Percentiles rank a stretch among this genome's conserved stretches.
These are phyloP conservation scores for Solanum bulbocastanum DNA, from an alignment of 257 asterid genomes.

Conservation along the genomic window DNA sequence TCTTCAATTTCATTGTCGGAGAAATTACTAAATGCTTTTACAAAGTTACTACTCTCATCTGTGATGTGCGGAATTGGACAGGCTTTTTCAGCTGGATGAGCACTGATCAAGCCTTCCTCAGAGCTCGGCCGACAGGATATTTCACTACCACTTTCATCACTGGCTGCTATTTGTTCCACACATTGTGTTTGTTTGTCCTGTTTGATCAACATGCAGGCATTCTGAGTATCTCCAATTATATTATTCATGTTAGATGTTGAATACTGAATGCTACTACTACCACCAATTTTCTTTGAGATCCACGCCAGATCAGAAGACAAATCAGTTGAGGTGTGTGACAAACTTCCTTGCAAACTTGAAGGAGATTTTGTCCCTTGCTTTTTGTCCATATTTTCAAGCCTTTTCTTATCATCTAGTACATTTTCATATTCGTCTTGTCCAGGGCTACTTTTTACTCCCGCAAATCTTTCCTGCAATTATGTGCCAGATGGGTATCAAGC, in stretches of 20 bases:
- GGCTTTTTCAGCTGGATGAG: constrained; percentile 2
- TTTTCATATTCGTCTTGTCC: constrained; percentile 20
- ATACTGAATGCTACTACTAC: constrained; percentile 14
- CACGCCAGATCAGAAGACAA: constrained; percentile 49
- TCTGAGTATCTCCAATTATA: constrained; percentile 6
- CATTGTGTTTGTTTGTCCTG: background rate
- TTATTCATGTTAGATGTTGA: constrained; percentile 5
- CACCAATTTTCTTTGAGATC: constrained; percentile 36
- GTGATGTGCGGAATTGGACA: constrained; percentile 2
- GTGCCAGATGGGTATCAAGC: background rate
- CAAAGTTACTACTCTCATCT: constrained; percentile 1
- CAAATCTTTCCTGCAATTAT: constrained; percentile 37
- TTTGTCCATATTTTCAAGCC: constrained; percentile 23
- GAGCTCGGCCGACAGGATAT: background rate
- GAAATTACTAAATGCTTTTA: background rate
- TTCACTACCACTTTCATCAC: constrained; percentile 8
- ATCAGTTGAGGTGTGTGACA: constrained; percentile 35
- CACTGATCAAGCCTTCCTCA: constrained; percentile 1
- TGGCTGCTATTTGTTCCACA: constrained; percentile 8
- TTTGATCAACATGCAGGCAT: constrained; percentile 5
- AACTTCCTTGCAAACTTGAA: constrained; percentile 19
- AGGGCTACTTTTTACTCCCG: constrained; percentile 16
- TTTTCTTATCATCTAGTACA: constrained; percentile 10
- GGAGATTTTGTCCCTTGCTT: constrained; percentile 20
- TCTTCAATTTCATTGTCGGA: constrained; percentile 3